A percentile compares a stretch with the other conserved stretches of the same genome.
phyloP scores from a whole-genome alignment of 768 basidiomycete species.

The Leccinellum luteum region DNA sequence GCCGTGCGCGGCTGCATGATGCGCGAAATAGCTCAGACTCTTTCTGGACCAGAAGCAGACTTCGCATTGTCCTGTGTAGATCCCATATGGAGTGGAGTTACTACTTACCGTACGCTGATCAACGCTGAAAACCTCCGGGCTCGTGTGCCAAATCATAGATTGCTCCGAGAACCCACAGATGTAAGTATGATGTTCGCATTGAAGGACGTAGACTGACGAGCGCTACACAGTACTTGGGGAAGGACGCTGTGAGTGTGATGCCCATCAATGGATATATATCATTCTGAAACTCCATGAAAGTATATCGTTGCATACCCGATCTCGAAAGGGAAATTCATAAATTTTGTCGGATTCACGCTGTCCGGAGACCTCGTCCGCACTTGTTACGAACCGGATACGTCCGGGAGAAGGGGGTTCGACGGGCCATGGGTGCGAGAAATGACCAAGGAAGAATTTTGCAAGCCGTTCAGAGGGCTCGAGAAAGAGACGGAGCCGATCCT shows the following conservation, averaged over 20 bases:
- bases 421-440: slow-evolving; percentile 49
- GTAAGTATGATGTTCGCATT: slow-evolving; percentile 30
- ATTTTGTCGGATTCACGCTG: slow-evolving; percentile 57
- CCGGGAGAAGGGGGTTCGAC: slow-evolving; percentile 13
- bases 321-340: slow-evolving; percentile 54
- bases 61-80: slow-evolving; percentile 44
- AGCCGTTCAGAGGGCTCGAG: slow-evolving; percentile 53
- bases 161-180: slow-evolving; percentile 45
- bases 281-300: slow-evolving; percentile 32
- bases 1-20: slow-evolving; percentile 41
- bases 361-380: slow-evolving; percentile 53
- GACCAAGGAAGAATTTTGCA: slow-evolving; percentile 43
- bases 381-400: slow-evolving; percentile 26
- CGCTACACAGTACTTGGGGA: slow-evolving; percentile 52
- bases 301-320: slow-evolving; percentile 64
- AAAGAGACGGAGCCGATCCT: slow-evolving; percentile 56
- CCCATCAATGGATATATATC: neutral
- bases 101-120: slow-evolving; percentile 59
- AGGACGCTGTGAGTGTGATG: slow-evolving; percentile 38
- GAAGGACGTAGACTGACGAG: neutral
- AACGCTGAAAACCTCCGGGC: slow-evolving; percentile 45
- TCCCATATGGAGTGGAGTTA: slow-evolving; percentile 57
- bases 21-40: slow-evolving; percentile 28
- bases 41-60: slow-evolving; percentile 39
- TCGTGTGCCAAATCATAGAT: slow-evolving; percentile 45